Evolutionary conservation across 2,329 filamentous ascomycete species (phyloP).

Genomic region (Cercospora sp.): DNA sequence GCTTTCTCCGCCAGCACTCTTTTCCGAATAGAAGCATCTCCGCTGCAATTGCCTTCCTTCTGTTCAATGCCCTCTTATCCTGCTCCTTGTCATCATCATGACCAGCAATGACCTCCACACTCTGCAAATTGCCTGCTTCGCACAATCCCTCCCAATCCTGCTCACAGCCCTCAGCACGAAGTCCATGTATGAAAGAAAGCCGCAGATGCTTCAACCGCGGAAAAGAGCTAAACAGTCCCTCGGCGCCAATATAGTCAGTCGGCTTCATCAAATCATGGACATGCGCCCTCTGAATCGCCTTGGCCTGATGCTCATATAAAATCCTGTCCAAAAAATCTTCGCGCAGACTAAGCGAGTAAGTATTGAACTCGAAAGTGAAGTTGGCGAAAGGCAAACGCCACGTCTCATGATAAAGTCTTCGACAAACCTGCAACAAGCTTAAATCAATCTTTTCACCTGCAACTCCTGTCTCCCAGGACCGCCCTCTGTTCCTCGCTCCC

Average conservation of each 20-base stretch:
- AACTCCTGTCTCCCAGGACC: neutral
- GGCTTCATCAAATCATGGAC: neutral
- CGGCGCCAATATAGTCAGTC: neutral
- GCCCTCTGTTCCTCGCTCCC: neutral
- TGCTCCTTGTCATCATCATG: neutral
- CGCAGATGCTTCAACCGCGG: neutral
- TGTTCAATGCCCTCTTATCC: neutral
- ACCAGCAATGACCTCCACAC: conserved; percentile 5
- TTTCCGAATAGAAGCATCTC: neutral
- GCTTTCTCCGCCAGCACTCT: neutral
- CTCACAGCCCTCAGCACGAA: neutral
- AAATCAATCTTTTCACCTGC: neutral
- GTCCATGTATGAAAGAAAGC: neutral
- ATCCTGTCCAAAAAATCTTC: neutral
- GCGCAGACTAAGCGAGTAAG: neutral
- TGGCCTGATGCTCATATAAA: conserved; percentile 1
- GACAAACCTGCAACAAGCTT: neutral
- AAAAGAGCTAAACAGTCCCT: neutral
- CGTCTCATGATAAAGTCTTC: conserved; percentile 1
- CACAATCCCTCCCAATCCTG: neutral
- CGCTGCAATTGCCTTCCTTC: neutral
- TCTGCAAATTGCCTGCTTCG: neutral
- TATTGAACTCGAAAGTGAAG: neutral
- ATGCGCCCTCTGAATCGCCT: neutral
- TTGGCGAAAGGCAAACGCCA: conserved; percentile 7